Evolutionary conservation across 75 land plant genomes (phyloP).

Genomic region (Cupressus sempervirens): DNA sequence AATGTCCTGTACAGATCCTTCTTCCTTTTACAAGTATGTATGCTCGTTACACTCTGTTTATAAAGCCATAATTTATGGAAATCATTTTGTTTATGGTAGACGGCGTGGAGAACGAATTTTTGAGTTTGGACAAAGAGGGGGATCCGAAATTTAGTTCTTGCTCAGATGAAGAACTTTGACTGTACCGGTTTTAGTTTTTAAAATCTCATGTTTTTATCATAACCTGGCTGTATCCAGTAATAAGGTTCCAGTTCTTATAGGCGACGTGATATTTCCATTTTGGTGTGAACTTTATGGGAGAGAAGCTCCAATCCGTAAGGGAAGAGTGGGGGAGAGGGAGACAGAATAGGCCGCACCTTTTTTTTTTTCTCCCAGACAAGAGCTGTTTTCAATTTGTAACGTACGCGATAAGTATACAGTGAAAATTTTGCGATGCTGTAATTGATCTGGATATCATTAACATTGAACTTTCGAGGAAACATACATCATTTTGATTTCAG

Average conservation of each 20-base stretch:
- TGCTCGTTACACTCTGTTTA: conserved; percentile 3
- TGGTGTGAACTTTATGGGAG: not conserved
- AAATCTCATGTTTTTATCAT: not conserved
- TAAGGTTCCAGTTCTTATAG: not conserved
- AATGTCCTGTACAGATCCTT: conserved; percentile 41
- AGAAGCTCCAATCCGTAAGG: not conserved
- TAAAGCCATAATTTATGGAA: not conserved
- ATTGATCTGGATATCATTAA: not conserved
- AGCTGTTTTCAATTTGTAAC: not conserved
- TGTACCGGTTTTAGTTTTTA: not conserved
- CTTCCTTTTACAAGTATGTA: conserved; percentile 53
- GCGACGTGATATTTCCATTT: not conserved
- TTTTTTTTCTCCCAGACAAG: not conserved
- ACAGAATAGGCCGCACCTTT: not conserved
- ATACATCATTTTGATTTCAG: not conserved
- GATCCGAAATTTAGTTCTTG: not conserved
- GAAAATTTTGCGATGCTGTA: not conserved
- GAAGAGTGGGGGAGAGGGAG: not conserved
- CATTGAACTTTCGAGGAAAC: not conserved
- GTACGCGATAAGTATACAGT: not conserved
- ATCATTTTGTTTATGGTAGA: too few species aligned
- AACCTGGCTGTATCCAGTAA: not conserved
- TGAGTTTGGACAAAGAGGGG: not conserved
- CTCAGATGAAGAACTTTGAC: not conserved
- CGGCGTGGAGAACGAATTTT: too few species aligned